phyloP scores from a whole-genome alignment of 2,329 filamentous ascomycete genomes.

The Diaporthe vaccinii region DNA sequence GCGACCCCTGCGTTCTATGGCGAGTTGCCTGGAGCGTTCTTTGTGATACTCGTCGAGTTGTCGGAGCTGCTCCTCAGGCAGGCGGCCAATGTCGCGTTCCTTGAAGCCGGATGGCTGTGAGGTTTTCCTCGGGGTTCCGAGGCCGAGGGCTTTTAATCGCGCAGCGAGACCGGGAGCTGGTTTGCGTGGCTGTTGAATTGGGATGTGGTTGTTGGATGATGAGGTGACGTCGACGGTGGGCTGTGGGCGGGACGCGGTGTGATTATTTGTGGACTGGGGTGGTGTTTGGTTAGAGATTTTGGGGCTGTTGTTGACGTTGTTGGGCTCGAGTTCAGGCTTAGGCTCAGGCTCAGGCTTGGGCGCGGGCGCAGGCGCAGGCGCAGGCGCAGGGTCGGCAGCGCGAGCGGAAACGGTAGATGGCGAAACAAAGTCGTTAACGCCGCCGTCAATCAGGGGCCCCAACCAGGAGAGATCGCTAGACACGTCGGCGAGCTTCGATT shows the following conservation, averaged over 20 bases:
- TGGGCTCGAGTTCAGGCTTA: background rate
- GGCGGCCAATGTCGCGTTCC: conserved; percentile 71
- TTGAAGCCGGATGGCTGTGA: conserved; percentile 50
- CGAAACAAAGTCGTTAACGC: conserved; percentile 31
- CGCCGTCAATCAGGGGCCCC: conserved; percentile 45
- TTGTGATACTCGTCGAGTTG: conserved; percentile 77
- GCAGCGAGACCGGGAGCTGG: conserved; percentile 75
- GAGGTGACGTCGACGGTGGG: conserved; percentile 37
- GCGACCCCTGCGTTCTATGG: conserved; percentile 75
- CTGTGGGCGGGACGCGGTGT: conserved; percentile 39
- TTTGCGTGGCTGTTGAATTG: conserved; percentile 61
- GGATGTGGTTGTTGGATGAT: conserved; percentile 44
- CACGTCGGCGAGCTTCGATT: conserved; percentile 57
- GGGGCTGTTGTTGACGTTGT: conserved; percentile 37
- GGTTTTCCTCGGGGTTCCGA: conserved; percentile 61
- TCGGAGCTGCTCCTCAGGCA: conserved; percentile 78
- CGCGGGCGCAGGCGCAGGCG: background rate
- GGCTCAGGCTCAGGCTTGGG: background rate
- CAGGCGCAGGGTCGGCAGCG: background rate
- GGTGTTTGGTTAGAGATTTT: conserved; percentile 39
- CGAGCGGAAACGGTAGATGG: conserved; percentile 28
- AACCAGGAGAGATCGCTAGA: conserved; percentile 57
- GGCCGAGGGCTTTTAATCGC: conserved; percentile 74
- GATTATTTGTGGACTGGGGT: conserved; percentile 43
- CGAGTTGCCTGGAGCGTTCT: conserved; percentile 63